These are phyloP conservation scores for Aspergillus brunneoviolaceus DNA, from an alignment of 2,329 filamentous ascomycete species.

Conservation along the genomic window DNA sequence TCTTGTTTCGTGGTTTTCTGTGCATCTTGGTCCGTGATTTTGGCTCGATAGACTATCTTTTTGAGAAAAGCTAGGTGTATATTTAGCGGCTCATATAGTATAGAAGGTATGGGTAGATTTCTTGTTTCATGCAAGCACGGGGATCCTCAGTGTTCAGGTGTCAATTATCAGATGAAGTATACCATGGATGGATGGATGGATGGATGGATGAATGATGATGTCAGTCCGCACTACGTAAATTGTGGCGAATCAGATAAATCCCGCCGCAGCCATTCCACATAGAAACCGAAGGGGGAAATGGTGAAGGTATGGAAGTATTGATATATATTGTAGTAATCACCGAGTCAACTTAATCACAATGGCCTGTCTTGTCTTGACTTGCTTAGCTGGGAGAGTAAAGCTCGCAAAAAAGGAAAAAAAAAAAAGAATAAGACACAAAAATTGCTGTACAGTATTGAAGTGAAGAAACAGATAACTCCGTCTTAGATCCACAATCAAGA, in stretches of 20 bases:
- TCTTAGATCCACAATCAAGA: slow-evolving; percentile 1
- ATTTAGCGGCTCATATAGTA: not conserved
- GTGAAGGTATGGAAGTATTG: not conserved
- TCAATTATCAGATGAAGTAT: not conserved
- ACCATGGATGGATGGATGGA: not conserved
- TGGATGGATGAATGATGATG: not conserved
- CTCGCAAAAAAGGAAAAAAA: not conserved
- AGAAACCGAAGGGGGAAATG: not conserved
- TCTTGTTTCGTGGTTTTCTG: slow-evolving; percentile 3
- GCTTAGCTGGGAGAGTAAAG: not conserved
- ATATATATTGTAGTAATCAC: not conserved
- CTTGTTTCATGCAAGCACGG: not conserved
- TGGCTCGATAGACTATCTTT: not conserved
- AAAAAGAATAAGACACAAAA: not conserved
- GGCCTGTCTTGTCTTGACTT: not conserved
- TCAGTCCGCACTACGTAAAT: not conserved
- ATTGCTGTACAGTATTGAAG: slow-evolving; percentile 3
- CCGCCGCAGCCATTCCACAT: not conserved
- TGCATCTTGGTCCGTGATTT: not conserved
- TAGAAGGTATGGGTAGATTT: not conserved
- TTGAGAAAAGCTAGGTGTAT: not conserved
- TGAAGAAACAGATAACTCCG: not conserved
- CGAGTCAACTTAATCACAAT: not conserved
- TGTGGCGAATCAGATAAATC: slow-evolving; percentile 3
- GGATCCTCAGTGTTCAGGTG: not conserved